Evolutionary conservation across 2,329 filamentous ascomycete species (phyloP).

Genomic region (Cyclaneusma minus): DNA sequence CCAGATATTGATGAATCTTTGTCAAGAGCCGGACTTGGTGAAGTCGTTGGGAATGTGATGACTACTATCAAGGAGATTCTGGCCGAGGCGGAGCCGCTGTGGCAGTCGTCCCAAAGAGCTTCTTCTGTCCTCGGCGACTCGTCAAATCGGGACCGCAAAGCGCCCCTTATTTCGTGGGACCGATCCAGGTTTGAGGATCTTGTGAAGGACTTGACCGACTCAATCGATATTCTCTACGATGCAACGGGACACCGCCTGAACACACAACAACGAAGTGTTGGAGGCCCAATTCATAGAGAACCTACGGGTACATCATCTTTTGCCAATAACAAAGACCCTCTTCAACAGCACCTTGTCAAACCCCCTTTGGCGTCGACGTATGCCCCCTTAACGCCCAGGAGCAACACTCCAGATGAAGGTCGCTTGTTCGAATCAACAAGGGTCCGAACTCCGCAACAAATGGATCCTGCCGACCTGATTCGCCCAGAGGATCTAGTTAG

Average conservation of each 20-base stretch:
- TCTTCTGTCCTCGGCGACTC: too few species aligned
- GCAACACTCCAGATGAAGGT: slow-evolving; percentile 17
- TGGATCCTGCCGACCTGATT: slow-evolving; percentile 37
- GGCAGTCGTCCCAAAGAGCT: slow-evolving; percentile 40
- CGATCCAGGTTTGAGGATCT: slow-evolving; percentile 62
- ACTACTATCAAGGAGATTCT: slow-evolving; percentile 67
- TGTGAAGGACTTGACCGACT: slow-evolving; percentile 57
- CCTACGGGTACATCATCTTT: too few species aligned
- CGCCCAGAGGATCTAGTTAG: slow-evolving; percentile 19
- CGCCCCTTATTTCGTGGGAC: slow-evolving; percentile 46
- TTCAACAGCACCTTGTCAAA: too few species aligned
- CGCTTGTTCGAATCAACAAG: slow-evolving; percentile 38
- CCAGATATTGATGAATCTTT: slow-evolving; percentile 57
- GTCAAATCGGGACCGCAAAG: slow-evolving; percentile 37
- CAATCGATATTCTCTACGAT: slow-evolving; percentile 68
- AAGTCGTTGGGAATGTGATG: slow-evolving; percentile 66
- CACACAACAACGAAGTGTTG: too few species aligned
- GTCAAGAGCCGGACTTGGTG: slow-evolving; percentile 59
- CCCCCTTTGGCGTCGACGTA: too few species aligned
- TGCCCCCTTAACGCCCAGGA: too few species aligned
- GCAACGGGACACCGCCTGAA: too few species aligned
- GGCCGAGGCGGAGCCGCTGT: slow-evolving; percentile 60
- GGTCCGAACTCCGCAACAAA: slow-evolving; percentile 44
- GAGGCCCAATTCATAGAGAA: too few species aligned
- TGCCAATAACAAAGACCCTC: too few species aligned